phyloP scores from a whole-genome alignment of 2,329 filamentous ascomycete genomes.

The Camillea tinctor region DNA sequence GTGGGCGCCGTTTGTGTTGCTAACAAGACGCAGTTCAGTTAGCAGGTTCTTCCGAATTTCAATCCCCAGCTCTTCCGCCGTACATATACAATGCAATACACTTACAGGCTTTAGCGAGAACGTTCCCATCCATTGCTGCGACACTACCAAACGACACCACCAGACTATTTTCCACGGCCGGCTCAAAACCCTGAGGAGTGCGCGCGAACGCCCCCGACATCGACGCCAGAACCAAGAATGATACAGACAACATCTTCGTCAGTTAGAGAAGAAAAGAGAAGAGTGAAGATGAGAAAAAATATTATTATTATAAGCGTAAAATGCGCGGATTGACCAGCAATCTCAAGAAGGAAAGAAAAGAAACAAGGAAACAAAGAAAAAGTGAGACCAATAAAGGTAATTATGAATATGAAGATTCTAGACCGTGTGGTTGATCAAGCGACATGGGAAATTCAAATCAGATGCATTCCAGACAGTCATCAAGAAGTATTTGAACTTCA shows the following conservation, averaged over 20 bases:
- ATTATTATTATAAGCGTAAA: slow-evolving; percentile 6
- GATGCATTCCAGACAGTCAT: slow-evolving; percentile 9
- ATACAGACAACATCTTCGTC: slow-evolving; percentile 34
- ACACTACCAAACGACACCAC: slow-evolving; percentile 40
- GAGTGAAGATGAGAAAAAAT: neutral
- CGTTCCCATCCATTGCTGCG: slow-evolving; percentile 38
- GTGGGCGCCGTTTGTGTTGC: slow-evolving; percentile 36
- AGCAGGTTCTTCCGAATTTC: slow-evolving; percentile 6
- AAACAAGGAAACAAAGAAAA: slow-evolving; percentile 1
- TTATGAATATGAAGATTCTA: neutral
- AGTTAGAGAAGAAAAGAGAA: neutral
- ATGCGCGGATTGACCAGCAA: slow-evolving; percentile 23
- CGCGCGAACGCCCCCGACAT: slow-evolving; percentile 36
- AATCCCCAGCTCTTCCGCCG: neutral
- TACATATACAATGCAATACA: no score
- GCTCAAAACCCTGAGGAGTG: slow-evolving; percentile 43
- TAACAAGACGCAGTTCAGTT: slow-evolving; percentile 17
- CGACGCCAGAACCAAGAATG: slow-evolving; percentile 32
- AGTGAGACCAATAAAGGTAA: slow-evolving; percentile 3
- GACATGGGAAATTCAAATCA: slow-evolving; percentile 7
- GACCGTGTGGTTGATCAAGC: neutral
- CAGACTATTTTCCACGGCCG: slow-evolving; percentile 36
- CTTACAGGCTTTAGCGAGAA: slow-evolving; percentile 38
- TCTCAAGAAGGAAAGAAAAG: slow-evolving; percentile 1
- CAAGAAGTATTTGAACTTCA: neutral